Evolutionary conservation across 306 rosid genomes (phyloP).

Genomic region (Delonix regia): DNA sequence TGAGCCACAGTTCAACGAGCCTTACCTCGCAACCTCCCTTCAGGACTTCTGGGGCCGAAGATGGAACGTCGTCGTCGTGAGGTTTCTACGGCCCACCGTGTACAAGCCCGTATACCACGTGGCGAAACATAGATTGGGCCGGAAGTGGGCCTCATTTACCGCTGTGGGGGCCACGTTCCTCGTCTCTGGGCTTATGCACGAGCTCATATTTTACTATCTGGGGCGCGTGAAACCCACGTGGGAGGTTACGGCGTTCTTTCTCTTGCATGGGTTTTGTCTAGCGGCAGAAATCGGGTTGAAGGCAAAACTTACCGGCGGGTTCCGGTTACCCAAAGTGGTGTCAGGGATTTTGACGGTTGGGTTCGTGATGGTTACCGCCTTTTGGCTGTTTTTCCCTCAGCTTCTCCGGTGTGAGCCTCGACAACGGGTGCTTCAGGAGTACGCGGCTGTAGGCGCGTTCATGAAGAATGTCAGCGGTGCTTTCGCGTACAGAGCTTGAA

Average conservation of each 20-base stretch:
- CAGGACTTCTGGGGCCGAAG: slow-evolving; percentile 30
- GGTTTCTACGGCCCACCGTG: background rate
- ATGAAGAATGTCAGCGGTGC: slow-evolving; percentile 1
- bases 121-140: background rate
- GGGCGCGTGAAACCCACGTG: slow-evolving; percentile 53
- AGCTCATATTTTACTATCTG: slow-evolving; percentile 46
- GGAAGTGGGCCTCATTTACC: slow-evolving; percentile 20
- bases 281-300: slow-evolving; percentile 36
- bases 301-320: slow-evolving; percentile 20
- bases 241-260: slow-evolving; percentile 55
- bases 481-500: background rate
- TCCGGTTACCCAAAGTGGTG: slow-evolving; percentile 36
- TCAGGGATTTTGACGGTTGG: slow-evolving; percentile 46
- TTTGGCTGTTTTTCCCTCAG: slow-evolving; percentile 57
- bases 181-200: slow-evolving; percentile 60
- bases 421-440: slow-evolving; percentile 48
- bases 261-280: slow-evolving; percentile 54
- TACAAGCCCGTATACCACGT: background rate
- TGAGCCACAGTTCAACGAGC: slow-evolving; percentile 7
- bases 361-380: slow-evolving; percentile 42
- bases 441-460: slow-evolving; percentile 32
- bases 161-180: slow-evolving; percentile 39
- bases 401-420: slow-evolving; percentile 41
- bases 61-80: slow-evolving; percentile 14
- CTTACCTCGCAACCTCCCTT: slow-evolving; percentile 13